Evolutionary conservation across 2,329 filamentous ascomycete genomes (phyloP).

Genomic region (Nigrospora oryzae): DNA sequence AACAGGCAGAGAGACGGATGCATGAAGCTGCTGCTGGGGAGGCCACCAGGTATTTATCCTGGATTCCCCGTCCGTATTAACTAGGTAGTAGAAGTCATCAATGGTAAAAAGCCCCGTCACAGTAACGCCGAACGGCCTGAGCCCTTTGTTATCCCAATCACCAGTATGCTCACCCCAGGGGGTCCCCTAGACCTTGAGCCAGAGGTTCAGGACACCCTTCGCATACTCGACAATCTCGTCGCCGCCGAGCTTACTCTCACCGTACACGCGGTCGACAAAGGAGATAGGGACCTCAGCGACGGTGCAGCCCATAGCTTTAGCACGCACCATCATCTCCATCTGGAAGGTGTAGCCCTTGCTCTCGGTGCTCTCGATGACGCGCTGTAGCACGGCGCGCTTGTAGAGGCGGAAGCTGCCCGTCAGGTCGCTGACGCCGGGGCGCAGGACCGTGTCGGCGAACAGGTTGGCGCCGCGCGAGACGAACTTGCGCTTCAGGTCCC

Average conservation of each 20-base stretch:
- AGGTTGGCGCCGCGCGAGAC: slow-evolving; percentile 85
- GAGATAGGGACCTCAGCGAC: slow-evolving; percentile 94
- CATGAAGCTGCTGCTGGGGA: too few species aligned
- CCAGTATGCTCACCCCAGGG: neutral
- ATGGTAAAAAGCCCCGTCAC: too few species aligned
- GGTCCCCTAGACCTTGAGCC: slow-evolving; percentile 59
- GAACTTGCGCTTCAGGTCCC: slow-evolving; percentile 88
- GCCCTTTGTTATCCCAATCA: neutral
- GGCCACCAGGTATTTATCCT: too few species aligned
- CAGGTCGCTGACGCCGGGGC: slow-evolving; percentile 89
- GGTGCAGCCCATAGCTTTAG: slow-evolving; percentile 89
- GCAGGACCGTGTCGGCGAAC: slow-evolving; percentile 88
- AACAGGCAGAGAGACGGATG: too few species aligned
- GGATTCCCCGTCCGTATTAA: too few species aligned
- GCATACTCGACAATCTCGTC: slow-evolving; percentile 96
- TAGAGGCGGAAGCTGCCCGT: slow-evolving; percentile 94
- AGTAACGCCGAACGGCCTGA: too few species aligned
- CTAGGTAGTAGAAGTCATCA: too few species aligned
- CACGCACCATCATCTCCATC: slow-evolving; percentile 99
- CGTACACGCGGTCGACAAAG: slow-evolving; percentile 92
- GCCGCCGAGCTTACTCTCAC: slow-evolving; percentile 88
- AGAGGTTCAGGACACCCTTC: slow-evolving; percentile 72
- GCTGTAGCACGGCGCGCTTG: slow-evolving; percentile 81
- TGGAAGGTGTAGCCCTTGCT: slow-evolving; percentile 98
- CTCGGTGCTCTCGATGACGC: slow-evolving; percentile 83